These are phyloP conservation scores for Vaccinium myrtillus DNA, from an alignment of 148 eudicot genomes.

Conservation along the genomic window DNA sequence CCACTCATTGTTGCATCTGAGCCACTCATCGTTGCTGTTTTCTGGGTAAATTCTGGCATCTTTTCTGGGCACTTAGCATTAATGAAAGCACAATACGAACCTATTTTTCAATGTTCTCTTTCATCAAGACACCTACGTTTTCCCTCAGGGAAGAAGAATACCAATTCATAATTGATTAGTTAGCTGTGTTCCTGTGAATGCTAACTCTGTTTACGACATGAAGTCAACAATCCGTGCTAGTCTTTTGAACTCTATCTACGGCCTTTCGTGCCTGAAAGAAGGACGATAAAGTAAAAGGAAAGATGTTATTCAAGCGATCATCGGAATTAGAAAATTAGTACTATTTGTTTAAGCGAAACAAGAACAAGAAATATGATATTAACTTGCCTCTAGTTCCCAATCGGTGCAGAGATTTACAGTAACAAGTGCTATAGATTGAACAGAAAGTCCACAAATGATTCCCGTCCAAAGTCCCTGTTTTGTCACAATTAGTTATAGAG, in stretches of 20 bases:
- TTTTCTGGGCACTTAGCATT: too few species aligned
- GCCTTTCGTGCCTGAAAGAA: slow-evolving; percentile 24
- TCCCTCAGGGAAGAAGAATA: not conserved
- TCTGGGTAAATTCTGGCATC: too few species aligned
- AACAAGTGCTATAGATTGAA: slow-evolving; percentile 52
- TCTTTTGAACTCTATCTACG: slow-evolving; percentile 17
- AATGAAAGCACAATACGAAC: not conserved
- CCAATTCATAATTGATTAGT: not conserved
- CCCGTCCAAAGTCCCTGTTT: slow-evolving; percentile 72
- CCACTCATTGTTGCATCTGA: too few species aligned
- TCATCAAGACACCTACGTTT: not conserved
- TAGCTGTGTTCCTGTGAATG: not conserved
- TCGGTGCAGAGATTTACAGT: slow-evolving; percentile 46
- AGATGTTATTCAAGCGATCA: not conserved
- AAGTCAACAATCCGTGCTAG: not conserved
- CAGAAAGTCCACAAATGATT: slow-evolving; percentile 52
- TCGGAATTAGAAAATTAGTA: not conserved
- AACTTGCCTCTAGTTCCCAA: slow-evolving; percentile 53
- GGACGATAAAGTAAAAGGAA: not conserved
- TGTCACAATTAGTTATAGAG: not conserved
- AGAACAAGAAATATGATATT: not conserved
- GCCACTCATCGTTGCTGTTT: too few species aligned
- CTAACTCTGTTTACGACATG: not conserved
- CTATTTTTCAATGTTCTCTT: not conserved
- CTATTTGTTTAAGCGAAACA: not conserved